Conservation (phyloP, 169 alveolate species). For the Toxoplasma gondii region DNA sequence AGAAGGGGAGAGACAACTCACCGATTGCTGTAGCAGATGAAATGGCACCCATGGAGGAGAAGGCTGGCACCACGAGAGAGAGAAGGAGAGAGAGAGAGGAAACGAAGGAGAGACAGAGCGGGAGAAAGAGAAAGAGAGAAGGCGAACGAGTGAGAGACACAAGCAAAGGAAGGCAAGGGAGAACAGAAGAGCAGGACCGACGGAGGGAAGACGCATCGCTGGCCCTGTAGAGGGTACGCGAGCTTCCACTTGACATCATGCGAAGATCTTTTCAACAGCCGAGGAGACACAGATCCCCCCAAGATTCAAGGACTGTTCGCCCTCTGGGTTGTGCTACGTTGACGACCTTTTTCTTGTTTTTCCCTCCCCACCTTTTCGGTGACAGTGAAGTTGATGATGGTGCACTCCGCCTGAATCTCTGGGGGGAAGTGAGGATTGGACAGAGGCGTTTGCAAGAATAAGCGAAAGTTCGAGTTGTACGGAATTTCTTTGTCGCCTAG, state of each 20-base stretch:
- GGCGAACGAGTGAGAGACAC: not conserved
- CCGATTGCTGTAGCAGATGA: not conserved
- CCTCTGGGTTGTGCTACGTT: too few relatives aligned
- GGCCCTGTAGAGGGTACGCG: too few relatives aligned
- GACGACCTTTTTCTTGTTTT: not conserved
- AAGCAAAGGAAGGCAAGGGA: too few relatives aligned
- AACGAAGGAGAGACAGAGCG: not conserved
- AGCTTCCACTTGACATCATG: too few relatives aligned
- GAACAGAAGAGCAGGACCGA: too few relatives aligned
- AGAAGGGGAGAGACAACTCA: too few relatives aligned
- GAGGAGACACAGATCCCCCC: too few relatives aligned
- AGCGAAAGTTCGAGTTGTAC: slow-evolving; percentile 81
- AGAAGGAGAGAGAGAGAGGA: not conserved
- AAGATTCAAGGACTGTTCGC: too few relatives aligned
- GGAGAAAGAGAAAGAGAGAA: not conserved
- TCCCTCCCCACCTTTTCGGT: slow-evolving; percentile 74
- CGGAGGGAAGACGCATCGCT: too few relatives aligned
- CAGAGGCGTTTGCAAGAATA: slow-evolving; percentile 93
- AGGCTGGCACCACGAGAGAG: not conserved
- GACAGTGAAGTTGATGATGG: slow-evolving; percentile 97
- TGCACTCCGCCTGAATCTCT: slow-evolving; percentile 95
- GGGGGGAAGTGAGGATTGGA: slow-evolving; percentile 98
- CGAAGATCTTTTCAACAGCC: too few relatives aligned
- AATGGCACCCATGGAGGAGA: not conserved
- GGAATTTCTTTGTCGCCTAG: slow-evolving; percentile 87